These are phyloP conservation scores for Juglanconis sp. DNA, from an alignment of 2,329 filamentous ascomycete species.

Conservation along the genomic window DNA sequence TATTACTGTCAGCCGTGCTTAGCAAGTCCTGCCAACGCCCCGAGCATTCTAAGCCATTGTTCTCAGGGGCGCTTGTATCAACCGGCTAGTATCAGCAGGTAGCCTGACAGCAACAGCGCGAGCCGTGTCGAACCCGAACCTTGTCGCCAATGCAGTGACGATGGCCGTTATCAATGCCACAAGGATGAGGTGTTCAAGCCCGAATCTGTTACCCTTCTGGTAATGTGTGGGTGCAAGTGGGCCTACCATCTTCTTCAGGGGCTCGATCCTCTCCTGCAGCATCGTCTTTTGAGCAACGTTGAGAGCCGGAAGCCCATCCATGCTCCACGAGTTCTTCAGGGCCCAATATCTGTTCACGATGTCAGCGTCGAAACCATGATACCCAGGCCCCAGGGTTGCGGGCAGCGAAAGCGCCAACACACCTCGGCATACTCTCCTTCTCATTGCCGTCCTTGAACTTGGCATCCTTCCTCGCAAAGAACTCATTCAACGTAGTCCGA, in stretches of 20 bases:
- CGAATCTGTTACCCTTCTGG: conserved; percentile 3
- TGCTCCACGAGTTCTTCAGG: conserved; percentile 36
- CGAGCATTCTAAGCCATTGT: neutral
- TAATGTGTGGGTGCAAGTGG: conserved; percentile 25
- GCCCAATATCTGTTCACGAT: conserved; percentile 35
- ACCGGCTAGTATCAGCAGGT: conserved; percentile 7
- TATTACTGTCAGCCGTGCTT: too few species aligned
- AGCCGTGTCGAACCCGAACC: conserved; percentile 10
- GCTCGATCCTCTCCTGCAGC: conserved; percentile 30
- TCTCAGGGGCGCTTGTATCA: conserved; percentile 6
- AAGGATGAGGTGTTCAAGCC: conserved; percentile 11
- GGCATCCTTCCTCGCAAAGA: conserved; percentile 30
- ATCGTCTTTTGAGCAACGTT: conserved; percentile 28
- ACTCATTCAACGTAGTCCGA: conserved; percentile 32
- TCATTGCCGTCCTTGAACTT: conserved; percentile 30
- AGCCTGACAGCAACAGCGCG: conserved; percentile 7
- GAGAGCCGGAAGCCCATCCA: conserved; percentile 38
- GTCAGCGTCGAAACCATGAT: neutral
- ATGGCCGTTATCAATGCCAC: conserved; percentile 8
- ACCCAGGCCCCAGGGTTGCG: neutral
- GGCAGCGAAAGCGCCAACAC: neutral
- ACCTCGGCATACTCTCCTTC: conserved; percentile 35
- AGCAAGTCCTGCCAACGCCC: neutral
- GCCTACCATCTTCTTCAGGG: conserved; percentile 38
- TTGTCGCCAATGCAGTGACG: conserved; percentile 4